These are phyloP conservation scores for Tylopilus rubrobrunneus DNA, from an alignment of 768 basidiomycete genomes.

Conservation along the genomic window DNA sequence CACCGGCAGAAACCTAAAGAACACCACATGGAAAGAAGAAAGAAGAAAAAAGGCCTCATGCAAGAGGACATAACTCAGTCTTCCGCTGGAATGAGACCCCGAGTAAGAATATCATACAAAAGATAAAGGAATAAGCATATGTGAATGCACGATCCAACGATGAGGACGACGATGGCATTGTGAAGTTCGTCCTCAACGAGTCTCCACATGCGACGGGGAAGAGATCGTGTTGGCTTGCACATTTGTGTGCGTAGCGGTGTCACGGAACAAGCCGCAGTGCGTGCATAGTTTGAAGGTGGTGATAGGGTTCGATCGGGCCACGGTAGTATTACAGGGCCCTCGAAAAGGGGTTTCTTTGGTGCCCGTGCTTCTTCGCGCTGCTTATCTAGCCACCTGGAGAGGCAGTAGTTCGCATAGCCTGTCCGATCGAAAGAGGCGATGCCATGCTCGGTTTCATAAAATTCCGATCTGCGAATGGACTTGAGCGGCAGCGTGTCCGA, in stretches of 20 bases:
- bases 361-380: conserved; percentile 19
- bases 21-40: conserved; percentile 12
- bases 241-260: neutral
- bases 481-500: conserved; percentile 4
- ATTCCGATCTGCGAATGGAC: conserved; percentile 18
- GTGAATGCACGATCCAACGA: conserved; percentile 25
- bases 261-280: neutral
- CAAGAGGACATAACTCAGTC: conserved; percentile 12
- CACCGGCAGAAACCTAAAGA: conserved; percentile 1
- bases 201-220: conserved; percentile 13
- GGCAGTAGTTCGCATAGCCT: conserved; percentile 26
- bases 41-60: neutral
- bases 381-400: conserved; percentile 26
- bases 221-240: conserved; percentile 7
- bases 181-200: conserved; percentile 25
- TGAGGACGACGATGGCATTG: conserved; percentile 25
- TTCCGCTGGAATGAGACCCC: conserved; percentile 25
- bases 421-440: conserved; percentile 23
- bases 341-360: conserved; percentile 19
- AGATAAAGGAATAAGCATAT: conserved; percentile 26
- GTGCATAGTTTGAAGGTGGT: conserved; percentile 2
- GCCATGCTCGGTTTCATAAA: conserved; percentile 29
- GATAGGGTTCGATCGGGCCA: conserved; percentile 19
- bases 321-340: conserved; percentile 17
- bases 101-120: conserved; percentile 28